phyloP scores from a whole-genome alignment of 768 basidiomycete genomes.

The Mycena filopes region DNA sequence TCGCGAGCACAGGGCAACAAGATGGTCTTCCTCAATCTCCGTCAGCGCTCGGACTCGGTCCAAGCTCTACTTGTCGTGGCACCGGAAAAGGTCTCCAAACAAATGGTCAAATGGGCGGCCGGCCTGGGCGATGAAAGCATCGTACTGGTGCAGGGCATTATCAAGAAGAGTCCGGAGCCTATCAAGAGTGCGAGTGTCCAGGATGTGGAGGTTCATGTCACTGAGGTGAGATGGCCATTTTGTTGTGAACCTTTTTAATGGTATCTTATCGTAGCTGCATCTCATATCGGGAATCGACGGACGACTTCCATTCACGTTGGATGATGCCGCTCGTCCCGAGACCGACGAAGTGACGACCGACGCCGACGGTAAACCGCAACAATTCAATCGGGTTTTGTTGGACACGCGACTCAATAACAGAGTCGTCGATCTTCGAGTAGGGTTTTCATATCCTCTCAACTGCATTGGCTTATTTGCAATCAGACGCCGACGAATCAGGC shows the following conservation, averaged over 20 bases:
- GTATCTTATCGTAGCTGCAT: slow-evolving; percentile 67
- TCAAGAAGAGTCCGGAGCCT: slow-evolving; percentile 80
- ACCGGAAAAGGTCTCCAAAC: slow-evolving; percentile 87
- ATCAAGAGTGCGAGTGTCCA: slow-evolving; percentile 92
- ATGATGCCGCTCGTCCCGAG: slow-evolving; percentile 91
- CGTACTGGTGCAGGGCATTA: slow-evolving; percentile 87
- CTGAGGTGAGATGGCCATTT: slow-evolving; percentile 65
- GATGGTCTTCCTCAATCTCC: slow-evolving; percentile 93
- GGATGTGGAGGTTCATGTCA: slow-evolving; percentile 88
- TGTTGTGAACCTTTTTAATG: slow-evolving; percentile 14
- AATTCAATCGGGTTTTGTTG: slow-evolving; percentile 84
- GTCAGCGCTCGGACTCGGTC: slow-evolving; percentile 87
- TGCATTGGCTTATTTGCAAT: slow-evolving; percentile 1
- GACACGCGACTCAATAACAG: slow-evolving; percentile 96
- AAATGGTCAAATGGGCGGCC: slow-evolving; percentile 96
- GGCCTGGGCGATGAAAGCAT: slow-evolving; percentile 87
- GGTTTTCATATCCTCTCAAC: slow-evolving; percentile 39
- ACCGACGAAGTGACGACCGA: slow-evolving; percentile 67
- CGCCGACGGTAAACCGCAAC: slow-evolving; percentile 50
- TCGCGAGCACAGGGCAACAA: slow-evolving; percentile 93
- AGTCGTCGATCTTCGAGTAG: slow-evolving; percentile 90
- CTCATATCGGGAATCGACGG: slow-evolving; percentile 83
- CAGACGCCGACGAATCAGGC: slow-evolving; percentile 97
- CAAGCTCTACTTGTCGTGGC: slow-evolving; percentile 84
- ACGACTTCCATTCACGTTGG: slow-evolving; percentile 89